Conservation (phyloP, 129 eudicot species). For the Erigeron canadensis region DNA sequence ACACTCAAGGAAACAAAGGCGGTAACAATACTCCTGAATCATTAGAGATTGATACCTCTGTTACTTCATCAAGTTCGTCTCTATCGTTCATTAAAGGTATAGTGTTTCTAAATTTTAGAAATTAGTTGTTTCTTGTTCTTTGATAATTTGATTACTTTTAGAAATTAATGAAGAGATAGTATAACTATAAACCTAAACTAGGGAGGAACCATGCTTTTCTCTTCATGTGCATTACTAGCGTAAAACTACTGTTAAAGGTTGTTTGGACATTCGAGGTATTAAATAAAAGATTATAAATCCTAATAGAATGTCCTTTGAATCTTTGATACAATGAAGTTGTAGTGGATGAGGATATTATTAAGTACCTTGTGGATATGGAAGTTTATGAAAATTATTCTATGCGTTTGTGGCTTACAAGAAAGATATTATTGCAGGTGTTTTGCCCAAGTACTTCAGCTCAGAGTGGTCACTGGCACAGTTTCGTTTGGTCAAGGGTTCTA, state of each 20-base stretch:
- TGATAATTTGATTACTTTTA: not conserved
- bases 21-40: slow-evolving; percentile 35
- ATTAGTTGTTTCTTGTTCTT: slow-evolving; percentile 3
- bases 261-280: too few relatives aligned
- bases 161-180: too few relatives aligned
- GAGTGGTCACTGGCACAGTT: slow-evolving; percentile 98
- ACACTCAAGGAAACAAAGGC: slow-evolving; percentile 39
- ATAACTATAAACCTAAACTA: too few relatives aligned
- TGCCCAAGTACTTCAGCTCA: slow-evolving; percentile 92
- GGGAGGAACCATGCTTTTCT: too few relatives aligned
- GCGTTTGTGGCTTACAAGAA: slow-evolving; percentile 10
- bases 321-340: not conserved
- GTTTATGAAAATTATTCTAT: slow-evolving; percentile 8
- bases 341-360: not conserved
- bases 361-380: not conserved
- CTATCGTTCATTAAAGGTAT: slow-evolving; percentile 92
- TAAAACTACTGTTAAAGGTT: not conserved
- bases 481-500: slow-evolving; percentile 69
- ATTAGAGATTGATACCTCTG: slow-evolving; percentile 41
- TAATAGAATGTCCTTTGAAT: too few relatives aligned
- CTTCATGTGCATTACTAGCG: not conserved
- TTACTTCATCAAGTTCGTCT: slow-evolving; percentile 56
- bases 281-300: too few relatives aligned
- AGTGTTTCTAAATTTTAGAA: slow-evolving; percentile 9
- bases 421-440: slow-evolving; percentile 56